These are phyloP conservation scores for Yarrowia keelungensis DNA, from an alignment of 805 yeast genomes.

Conservation along the genomic window DNA sequence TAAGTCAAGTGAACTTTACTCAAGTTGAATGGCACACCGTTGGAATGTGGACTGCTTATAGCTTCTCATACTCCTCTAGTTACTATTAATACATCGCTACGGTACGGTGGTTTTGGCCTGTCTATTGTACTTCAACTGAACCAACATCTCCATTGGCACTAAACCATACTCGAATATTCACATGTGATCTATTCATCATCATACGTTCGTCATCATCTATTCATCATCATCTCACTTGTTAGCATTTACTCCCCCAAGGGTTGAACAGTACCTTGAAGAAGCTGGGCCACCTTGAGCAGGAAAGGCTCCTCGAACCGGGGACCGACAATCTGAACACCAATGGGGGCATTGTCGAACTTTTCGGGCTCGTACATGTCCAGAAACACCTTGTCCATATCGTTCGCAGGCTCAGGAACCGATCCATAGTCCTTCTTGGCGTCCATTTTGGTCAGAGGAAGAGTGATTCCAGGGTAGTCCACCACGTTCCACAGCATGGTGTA, in stretches of 20 bases:
- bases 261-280: conserved; percentile 9
- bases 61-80: too few relatives aligned
- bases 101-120: too few relatives aligned
- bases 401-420: conserved; percentile 19
- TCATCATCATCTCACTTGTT: too few relatives aligned
- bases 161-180: too few relatives aligned
- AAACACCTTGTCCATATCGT: conserved; percentile 42
- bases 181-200: too few relatives aligned
- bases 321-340: conserved; percentile 62
- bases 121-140: too few relatives aligned
- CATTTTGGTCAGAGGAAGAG: conserved; percentile 44
- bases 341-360: conserved; percentile 60
- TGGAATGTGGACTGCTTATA: too few relatives aligned
- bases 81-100: too few relatives aligned
- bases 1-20: background rate
- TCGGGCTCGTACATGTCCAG: conserved; percentile 55
- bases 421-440: conserved; percentile 53
- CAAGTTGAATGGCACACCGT: too few relatives aligned
- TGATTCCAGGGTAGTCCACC: conserved; percentile 43
- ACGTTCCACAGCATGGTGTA: conserved; percentile 42
- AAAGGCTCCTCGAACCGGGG: conserved; percentile 50
- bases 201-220: too few relatives aligned
- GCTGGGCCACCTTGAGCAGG: conserved; percentile 5
- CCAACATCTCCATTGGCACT: too few relatives aligned
- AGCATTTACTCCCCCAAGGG: conserved; percentile 2